Percentiles rank a stretch among this genome's conserved stretches.
Conservation (phyloP, 2,329 filamentous ascomycete species). For the Trichoderma cornu-damae region DNA sequence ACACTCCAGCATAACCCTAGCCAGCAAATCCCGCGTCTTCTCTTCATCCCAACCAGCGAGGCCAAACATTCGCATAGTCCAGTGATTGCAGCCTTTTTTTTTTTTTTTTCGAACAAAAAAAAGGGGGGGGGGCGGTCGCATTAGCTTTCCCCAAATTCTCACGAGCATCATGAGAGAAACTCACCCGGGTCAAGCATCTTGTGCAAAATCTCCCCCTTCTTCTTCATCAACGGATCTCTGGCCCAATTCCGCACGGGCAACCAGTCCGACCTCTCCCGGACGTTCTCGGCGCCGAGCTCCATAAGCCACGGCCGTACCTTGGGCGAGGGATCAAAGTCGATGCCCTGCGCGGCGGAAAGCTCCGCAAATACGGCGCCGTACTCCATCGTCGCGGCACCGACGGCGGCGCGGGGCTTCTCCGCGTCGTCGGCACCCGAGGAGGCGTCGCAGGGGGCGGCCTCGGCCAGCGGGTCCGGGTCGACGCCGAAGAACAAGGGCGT, state of each 20-base stretch:
- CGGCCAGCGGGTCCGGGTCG: constrained; percentile 25
- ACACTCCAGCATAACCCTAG: constrained; percentile 30
- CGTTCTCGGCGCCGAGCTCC: constrained; percentile 37
- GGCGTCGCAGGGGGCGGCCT: constrained; percentile 11
- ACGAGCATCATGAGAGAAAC: background rate
- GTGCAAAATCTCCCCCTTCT: constrained; percentile 35
- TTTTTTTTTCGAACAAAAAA: no score
- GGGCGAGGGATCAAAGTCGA: constrained; percentile 40
- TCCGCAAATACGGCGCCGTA: constrained; percentile 32
- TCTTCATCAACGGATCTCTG: constrained; percentile 35
- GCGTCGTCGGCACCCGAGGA: background rate
- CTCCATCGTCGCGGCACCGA: constrained; percentile 30
- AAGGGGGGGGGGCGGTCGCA: no score
- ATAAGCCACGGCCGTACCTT: constrained; percentile 33
- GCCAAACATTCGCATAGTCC: constrained; percentile 32
- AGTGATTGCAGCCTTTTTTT: constrained; percentile 13
- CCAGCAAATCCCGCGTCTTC: constrained; percentile 29
- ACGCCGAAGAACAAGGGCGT: constrained; percentile 39
- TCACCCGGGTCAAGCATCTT: constrained; percentile 29
- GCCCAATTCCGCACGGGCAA: constrained; percentile 39
- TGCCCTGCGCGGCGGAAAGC: constrained; percentile 27
- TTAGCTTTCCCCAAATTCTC: no score
- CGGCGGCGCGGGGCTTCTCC: constrained; percentile 16
- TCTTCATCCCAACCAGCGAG: constrained; percentile 31
- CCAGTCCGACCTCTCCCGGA: constrained; percentile 39